phyloP scores from a whole-genome alignment of 805 yeast genomes.

The Ogataea pilisensis region DNA sequence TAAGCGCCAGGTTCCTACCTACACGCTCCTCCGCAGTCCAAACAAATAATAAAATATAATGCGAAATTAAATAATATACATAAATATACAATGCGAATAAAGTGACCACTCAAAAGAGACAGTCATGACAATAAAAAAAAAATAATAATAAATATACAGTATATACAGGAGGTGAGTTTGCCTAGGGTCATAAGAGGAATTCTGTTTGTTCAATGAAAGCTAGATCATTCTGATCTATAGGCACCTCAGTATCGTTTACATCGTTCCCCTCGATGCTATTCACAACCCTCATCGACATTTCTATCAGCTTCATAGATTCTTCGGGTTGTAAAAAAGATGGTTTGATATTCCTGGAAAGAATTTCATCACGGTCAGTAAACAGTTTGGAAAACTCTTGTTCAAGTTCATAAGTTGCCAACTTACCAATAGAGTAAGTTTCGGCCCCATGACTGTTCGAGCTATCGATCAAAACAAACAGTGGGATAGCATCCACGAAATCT shows the following conservation, averaged over 20 bases:
- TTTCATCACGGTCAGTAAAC: conserved; percentile 7
- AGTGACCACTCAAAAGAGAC: too few relatives aligned
- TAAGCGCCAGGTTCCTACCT: too few relatives aligned
- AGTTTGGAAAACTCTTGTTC: conserved; percentile 7
- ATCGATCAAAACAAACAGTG: conserved; percentile 8
- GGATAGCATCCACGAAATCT: conserved; percentile 10
- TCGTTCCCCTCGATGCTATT: not conserved
- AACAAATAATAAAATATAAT: too few relatives aligned
- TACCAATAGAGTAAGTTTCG: not conserved
- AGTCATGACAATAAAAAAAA: too few relatives aligned
- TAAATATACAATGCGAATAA: too few relatives aligned
- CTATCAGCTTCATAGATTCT: not conserved
- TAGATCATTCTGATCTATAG: not conserved
- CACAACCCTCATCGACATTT: not conserved
- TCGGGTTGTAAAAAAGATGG: not conserved
- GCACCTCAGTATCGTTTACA: not conserved
- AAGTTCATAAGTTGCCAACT: conserved; percentile 5
- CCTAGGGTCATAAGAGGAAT: not conserved
- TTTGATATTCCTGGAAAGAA: conserved; percentile 2
- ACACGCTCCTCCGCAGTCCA: too few relatives aligned
- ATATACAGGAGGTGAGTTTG: too few relatives aligned
- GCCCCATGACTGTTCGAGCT: not conserved
- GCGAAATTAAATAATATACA: too few relatives aligned
- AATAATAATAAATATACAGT: too few relatives aligned
- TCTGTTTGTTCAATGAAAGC: not conserved